These are phyloP conservation scores for Penicillium sp. DNA, from an alignment of 2,329 filamentous ascomycete genomes.

Conservation along the genomic window DNA sequence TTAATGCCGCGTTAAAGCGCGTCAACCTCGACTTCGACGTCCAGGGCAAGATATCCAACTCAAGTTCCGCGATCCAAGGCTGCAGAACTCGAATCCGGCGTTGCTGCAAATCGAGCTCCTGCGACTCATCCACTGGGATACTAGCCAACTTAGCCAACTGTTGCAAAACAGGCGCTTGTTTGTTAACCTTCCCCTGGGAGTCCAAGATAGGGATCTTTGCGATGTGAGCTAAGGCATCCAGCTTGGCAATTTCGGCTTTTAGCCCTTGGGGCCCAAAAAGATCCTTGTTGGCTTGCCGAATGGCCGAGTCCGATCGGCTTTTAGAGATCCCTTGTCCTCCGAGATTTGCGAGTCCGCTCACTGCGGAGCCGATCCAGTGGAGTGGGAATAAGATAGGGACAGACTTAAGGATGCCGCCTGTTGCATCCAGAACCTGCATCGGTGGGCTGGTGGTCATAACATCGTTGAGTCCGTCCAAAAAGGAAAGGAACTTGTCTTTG, in stretches of 20 bases:
- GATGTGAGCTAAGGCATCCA: slow-evolving; percentile 26
- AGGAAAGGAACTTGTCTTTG: slow-evolving; percentile 19
- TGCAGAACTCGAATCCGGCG: slow-evolving; percentile 17
- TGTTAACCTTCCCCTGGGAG: slow-evolving; percentile 22
- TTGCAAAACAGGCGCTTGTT: slow-evolving; percentile 14
- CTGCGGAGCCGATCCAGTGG: slow-evolving; percentile 22
- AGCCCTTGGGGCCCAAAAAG: slow-evolving; percentile 24
- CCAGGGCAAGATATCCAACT: slow-evolving; percentile 21
- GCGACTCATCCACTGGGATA: neutral
- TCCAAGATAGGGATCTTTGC: slow-evolving; percentile 26
- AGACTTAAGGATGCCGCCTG: slow-evolving; percentile 23
- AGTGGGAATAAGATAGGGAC: slow-evolving; percentile 24
- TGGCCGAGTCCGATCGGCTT: slow-evolving; percentile 20
- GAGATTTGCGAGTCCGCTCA: slow-evolving; percentile 24
- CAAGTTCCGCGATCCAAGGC: slow-evolving; percentile 27
- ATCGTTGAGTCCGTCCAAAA: slow-evolving; percentile 28
- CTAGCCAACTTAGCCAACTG: slow-evolving; percentile 10
- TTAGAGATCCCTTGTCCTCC: slow-evolving; percentile 22
- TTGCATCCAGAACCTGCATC: slow-evolving; percentile 25
- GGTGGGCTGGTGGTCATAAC: slow-evolving; percentile 24
- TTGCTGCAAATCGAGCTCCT: slow-evolving; percentile 11
- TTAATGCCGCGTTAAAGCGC: slow-evolving; percentile 23
- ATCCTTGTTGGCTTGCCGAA: slow-evolving; percentile 25
- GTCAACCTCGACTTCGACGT: slow-evolving; percentile 21
- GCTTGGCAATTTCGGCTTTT: slow-evolving; percentile 25